Conservation (phyloP, 2,329 filamentous ascomycete species). For the Tolypocladium nubicola region DNA sequence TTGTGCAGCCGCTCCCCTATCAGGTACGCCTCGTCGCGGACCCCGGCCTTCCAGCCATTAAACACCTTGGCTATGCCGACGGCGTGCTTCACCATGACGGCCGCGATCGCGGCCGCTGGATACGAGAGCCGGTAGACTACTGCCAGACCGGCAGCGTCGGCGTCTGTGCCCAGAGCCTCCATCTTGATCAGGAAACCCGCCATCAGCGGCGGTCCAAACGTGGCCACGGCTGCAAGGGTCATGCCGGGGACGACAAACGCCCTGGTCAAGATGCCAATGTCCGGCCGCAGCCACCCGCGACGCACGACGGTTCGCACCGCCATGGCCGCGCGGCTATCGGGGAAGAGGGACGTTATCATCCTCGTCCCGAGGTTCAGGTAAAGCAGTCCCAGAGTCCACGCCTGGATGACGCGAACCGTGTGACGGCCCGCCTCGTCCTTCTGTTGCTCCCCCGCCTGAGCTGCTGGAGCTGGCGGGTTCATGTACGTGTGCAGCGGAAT, state of each 20-base stretch:
- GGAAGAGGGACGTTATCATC: slow-evolving; percentile 56
- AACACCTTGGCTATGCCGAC: slow-evolving; percentile 51
- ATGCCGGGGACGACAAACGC: slow-evolving; percentile 73
- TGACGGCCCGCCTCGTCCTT: slow-evolving; percentile 33
- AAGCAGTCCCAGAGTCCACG: slow-evolving; percentile 86
- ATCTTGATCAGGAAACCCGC: slow-evolving; percentile 27
- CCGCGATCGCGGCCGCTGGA: slow-evolving; percentile 48
- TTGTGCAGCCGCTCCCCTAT: slow-evolving; percentile 94
- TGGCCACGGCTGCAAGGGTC: slow-evolving; percentile 48
- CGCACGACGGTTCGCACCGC: slow-evolving; percentile 66
- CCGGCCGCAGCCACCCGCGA: slow-evolving; percentile 68
- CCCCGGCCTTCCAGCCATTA: slow-evolving; percentile 65
- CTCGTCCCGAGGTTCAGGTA: slow-evolving; percentile 75
- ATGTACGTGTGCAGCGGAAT: slow-evolving; percentile 79
- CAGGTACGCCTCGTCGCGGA: slow-evolving; percentile 90
- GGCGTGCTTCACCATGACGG: slow-evolving; percentile 29
- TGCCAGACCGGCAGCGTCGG: slow-evolving; percentile 16
- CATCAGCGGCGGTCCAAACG: slow-evolving; percentile 52
- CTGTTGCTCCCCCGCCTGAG: slow-evolving; percentile 10
- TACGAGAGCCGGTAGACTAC: slow-evolving; percentile 54
- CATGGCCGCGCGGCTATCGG: slow-evolving; percentile 58
- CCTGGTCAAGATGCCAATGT: slow-evolving; percentile 68
- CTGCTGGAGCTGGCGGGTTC: slow-evolving; percentile 25
- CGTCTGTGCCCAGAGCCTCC: slow-evolving; percentile 7
- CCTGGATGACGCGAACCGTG: slow-evolving; percentile 78